phyloP scores from a whole-genome alignment of 176 grass and related monocot genomes.

The Saccharum spontaneum region DNA sequence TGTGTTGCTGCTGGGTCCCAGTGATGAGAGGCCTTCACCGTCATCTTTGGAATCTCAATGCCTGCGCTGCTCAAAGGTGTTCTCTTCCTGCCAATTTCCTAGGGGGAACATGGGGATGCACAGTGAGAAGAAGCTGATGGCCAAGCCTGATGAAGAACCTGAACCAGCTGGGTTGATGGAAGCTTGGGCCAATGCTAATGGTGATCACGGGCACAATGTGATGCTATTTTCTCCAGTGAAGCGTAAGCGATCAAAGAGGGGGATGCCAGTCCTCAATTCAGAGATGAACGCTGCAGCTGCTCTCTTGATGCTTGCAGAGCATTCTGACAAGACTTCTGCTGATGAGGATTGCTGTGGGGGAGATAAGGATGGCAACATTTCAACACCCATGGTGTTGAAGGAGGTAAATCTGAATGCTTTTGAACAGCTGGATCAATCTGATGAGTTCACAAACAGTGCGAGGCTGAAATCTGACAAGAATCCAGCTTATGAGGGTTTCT shows the following conservation, averaged over 20 bases:
- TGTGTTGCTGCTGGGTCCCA: slow-evolving; percentile 12
- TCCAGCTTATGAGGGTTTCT: slow-evolving; percentile 10
- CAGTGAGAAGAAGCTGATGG: slow-evolving; percentile 2
- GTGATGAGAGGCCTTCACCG: slow-evolving; percentile 16
- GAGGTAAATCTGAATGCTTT: slow-evolving; percentile 9
- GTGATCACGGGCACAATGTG: neutral
- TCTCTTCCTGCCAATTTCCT: slow-evolving; percentile 23
- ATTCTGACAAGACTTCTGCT: slow-evolving; percentile 13
- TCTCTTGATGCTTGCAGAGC: slow-evolving; percentile 33
- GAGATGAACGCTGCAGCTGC: slow-evolving; percentile 35
- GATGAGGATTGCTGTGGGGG: slow-evolving; percentile 12
- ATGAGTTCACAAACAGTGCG: neutral
- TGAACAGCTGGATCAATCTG: neutral
- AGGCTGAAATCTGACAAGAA: slow-evolving; percentile 15
- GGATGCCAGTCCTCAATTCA: neutral
- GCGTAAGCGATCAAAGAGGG: slow-evolving; percentile 38
- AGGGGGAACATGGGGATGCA: slow-evolving; percentile 6
- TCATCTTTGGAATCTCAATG: neutral
- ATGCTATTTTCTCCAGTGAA: slow-evolving; percentile 26
- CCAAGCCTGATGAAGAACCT: slow-evolving; percentile 26
- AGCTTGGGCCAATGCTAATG: slow-evolving; percentile 1
- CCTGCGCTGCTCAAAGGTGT: slow-evolving; percentile 33
- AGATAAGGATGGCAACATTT: neutral
- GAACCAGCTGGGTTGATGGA: slow-evolving; percentile 7
- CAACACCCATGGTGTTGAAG: neutral